phyloP scores from a whole-genome alignment of 1,284 basidiomycete genomes.

The Pisolithus thermaeus region DNA sequence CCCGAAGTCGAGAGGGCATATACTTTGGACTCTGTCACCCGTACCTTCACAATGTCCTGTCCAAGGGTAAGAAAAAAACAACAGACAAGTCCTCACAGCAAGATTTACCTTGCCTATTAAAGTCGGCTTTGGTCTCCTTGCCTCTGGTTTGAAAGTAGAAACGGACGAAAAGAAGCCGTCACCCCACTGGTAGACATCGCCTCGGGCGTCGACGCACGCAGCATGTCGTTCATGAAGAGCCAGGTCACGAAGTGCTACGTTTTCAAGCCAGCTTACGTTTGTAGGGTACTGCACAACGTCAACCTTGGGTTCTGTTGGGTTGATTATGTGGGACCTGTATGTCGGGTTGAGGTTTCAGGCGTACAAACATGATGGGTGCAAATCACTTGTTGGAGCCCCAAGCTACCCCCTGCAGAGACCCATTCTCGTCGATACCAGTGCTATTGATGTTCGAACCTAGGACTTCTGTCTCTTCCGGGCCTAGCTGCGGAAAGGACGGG shows the following conservation, averaged over 20 bases:
- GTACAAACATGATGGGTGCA: not conserved
- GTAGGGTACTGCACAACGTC: conserved; percentile 45
- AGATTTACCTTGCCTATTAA: conserved; percentile 66
- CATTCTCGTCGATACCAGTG: conserved; percentile 22
- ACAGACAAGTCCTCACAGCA: not conserved
- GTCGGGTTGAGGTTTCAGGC: conserved; percentile 1
- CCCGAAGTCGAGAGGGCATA: conserved; percentile 75
- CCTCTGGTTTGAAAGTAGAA: conserved; percentile 12
- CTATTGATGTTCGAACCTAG: conserved; percentile 9
- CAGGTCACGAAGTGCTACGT: conserved; percentile 71
- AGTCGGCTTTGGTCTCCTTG: conserved; percentile 32
- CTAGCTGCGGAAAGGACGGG: conserved; percentile 8
- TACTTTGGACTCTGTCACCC: conserved; percentile 51
- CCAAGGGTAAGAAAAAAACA: not conserved
- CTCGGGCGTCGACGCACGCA: conserved; percentile 79
- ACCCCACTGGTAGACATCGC: conserved; percentile 91
- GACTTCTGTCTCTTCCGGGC: not conserved
- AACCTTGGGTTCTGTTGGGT: conserved; percentile 30
- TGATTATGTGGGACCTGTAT: conserved; percentile 41
- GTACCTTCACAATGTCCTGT: conserved; percentile 65
- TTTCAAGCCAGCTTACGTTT: conserved; percentile 50
- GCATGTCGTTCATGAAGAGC: conserved; percentile 70
- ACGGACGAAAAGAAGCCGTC: conserved; percentile 48
- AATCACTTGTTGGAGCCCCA: conserved; percentile 59
- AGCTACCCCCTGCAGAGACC: conserved; percentile 36